Conservation (phyloP, 768 basidiomycete genomes). For the Tylopilus sp. region DNA sequence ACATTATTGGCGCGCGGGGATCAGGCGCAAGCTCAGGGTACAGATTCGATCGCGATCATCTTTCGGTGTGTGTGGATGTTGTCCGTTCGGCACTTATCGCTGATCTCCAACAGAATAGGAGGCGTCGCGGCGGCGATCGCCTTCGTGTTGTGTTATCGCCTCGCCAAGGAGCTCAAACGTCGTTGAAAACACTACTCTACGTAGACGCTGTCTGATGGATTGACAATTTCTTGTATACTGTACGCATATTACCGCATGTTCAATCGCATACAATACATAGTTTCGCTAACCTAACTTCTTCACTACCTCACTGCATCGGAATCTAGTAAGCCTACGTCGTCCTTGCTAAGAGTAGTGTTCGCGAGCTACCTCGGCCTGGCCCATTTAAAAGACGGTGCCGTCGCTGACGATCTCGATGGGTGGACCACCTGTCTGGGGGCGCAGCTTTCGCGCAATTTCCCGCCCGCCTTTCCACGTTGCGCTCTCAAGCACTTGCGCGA, state of each 20-base stretch:
- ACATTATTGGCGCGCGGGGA: background rate
- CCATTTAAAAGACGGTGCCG: conserved; percentile 1
- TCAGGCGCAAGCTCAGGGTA: background rate
- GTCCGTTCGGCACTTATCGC: background rate
- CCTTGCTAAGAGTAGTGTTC: too few relatives aligned
- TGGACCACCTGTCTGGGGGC: conserved; percentile 74
- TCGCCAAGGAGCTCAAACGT: conserved; percentile 51
- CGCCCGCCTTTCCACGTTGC: conserved; percentile 98
- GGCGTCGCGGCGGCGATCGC: conserved; percentile 54
- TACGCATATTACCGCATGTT: background rate
- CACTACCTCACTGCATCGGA: background rate
- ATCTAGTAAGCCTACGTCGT: too few relatives aligned
- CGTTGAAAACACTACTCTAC: background rate
- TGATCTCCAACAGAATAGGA: conserved; percentile 34
- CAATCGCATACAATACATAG: background rate
- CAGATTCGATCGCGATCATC: conserved; percentile 66
- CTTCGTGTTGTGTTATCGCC: conserved; percentile 50
- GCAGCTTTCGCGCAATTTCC: conserved; percentile 79
- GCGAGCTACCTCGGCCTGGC: too few relatives aligned
- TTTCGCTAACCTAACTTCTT: background rate
- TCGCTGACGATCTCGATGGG: conserved; percentile 82
- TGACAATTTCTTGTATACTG: background rate
- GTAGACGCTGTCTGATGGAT: background rate
- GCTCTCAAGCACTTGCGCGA: conserved; percentile 88
- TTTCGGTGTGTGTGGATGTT: conserved; percentile 51